Evolutionary conservation across 2,329 filamentous ascomycete genomes (phyloP).

Genomic region (Cryphonectria carpinicola): DNA sequence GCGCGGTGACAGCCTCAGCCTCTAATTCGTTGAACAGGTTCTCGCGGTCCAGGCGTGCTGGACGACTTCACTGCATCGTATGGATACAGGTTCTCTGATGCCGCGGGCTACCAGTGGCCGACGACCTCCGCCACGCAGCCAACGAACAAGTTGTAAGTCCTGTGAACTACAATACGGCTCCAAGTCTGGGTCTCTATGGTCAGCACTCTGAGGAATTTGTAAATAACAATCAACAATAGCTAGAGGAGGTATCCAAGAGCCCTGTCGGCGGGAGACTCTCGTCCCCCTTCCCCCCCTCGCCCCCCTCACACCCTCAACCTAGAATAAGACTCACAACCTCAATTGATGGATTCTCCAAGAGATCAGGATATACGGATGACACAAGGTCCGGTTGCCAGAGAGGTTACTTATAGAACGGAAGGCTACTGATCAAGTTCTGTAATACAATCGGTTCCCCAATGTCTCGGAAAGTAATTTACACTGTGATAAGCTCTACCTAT

Average conservation of each 20-base stretch:
- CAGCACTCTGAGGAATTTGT: background rate
- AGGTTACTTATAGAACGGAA: conserved; percentile 3
- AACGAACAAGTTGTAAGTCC: conserved; percentile 76
- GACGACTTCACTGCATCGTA: conserved; percentile 98
- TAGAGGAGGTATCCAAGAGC: conserved; percentile 18
- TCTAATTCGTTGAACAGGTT: conserved; percentile 63
- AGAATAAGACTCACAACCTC: background rate
- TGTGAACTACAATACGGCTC: conserved; percentile 10
- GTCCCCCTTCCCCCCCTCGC: no score
- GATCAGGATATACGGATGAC: conserved; percentile 10
- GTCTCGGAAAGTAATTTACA: background rate
- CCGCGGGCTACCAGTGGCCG: conserved; percentile 94
- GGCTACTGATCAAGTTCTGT: conserved; percentile 7
- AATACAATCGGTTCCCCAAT: background rate
- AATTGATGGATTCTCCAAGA: background rate
- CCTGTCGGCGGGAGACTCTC: background rate
- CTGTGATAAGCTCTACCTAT: background rate
- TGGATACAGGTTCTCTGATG: conserved; percentile 98
- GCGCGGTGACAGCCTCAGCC: conserved; percentile 19
- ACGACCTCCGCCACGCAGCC: conserved; percentile 70
- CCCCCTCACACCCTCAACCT: background rate
- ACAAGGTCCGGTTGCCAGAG: conserved; percentile 6
- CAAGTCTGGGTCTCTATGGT: background rate
- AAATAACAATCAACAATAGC: conserved; percentile 20
- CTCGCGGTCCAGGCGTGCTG: conserved; percentile 91